phyloP scores from a whole-genome alignment of 2,329 filamentous ascomycete species.

The Mycogone perniciosa region DNA sequence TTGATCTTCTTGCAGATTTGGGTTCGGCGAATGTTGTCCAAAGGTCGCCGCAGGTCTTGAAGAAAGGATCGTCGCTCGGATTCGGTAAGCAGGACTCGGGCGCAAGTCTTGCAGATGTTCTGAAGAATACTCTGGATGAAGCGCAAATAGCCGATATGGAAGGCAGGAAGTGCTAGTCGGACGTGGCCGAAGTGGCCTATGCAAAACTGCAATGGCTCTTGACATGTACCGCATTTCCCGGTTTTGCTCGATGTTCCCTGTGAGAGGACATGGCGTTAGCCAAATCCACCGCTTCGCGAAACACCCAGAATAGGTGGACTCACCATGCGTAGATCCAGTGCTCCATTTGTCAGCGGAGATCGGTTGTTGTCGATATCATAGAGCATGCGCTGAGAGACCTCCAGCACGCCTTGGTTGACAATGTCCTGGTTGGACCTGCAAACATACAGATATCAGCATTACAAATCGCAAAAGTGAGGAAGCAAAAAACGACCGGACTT shows the following conservation, averaged over 20 bases:
- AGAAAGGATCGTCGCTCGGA: slow-evolving; percentile 69
- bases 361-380: slow-evolving; percentile 83
- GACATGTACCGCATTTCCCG: slow-evolving; percentile 75
- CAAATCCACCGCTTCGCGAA: neutral
- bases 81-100: slow-evolving; percentile 75
- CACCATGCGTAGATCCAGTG: slow-evolving; percentile 76
- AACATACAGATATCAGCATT: neutral
- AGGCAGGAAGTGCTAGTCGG: slow-evolving; percentile 80
- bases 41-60: slow-evolving; percentile 71
- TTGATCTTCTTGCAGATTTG: slow-evolving; percentile 83
- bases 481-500: slow-evolving; percentile 8
- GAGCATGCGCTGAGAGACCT: slow-evolving; percentile 88
- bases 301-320: slow-evolving; percentile 9
- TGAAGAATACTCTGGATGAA: slow-evolving; percentile 89
- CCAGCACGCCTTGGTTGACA: slow-evolving; percentile 87
- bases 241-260: slow-evolving; percentile 80
- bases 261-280: slow-evolving; percentile 1
- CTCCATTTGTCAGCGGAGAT: slow-evolving; percentile 71
- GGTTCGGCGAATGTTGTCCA: slow-evolving; percentile 82
- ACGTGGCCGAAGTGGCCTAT: slow-evolving; percentile 96
- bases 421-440: slow-evolving; percentile 83
- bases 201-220: slow-evolving; percentile 73
- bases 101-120: slow-evolving; percentile 92
- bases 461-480: neutral
- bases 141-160: slow-evolving; percentile 93